These are phyloP conservation scores for Leucocoprinus sp. DNA, from an alignment of 768 basidiomycete species.

Conservation along the genomic window DNA sequence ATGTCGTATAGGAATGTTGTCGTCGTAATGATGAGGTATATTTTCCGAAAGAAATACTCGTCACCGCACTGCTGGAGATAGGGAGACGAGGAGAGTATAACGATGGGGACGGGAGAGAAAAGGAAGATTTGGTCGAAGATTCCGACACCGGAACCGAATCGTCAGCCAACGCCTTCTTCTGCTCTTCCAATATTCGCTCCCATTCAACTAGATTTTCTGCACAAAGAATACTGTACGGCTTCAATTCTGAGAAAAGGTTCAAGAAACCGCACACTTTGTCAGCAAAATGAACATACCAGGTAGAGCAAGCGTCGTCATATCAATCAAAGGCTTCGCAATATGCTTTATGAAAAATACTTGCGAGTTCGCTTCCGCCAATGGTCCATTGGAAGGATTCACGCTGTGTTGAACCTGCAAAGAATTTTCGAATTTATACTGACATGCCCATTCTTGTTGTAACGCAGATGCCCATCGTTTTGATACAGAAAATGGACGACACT, in stretches of 20 bases:
- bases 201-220: slow-evolving; percentile 8
- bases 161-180: not conserved
- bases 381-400: slow-evolving; percentile 33
- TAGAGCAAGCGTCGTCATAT: slow-evolving; percentile 61
- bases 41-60: not conserved
- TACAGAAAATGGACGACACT: slow-evolving; percentile 91
- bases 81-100: not conserved
- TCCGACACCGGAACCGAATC: not conserved
- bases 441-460: slow-evolving; percentile 83
- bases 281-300: slow-evolving; percentile 45
- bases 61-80: not conserved
- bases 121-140: not conserved
- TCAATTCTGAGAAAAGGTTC: slow-evolving; percentile 1
- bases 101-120: not conserved
- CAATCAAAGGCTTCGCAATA: slow-evolving; percentile 80
- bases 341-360: slow-evolving; percentile 86
- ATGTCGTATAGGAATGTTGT: not conserved
- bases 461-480: slow-evolving; percentile 91
- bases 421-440: slow-evolving; percentile 81
- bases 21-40: not conserved
- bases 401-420: slow-evolving; percentile 65
- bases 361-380: slow-evolving; percentile 61
- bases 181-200: slow-evolving; percentile 5
- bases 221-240: slow-evolving; percentile 6
- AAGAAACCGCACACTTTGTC: not conserved